phyloP scores from a whole-genome alignment of 1,139 yeast genomes.

The Geotrichum cucujoidarum region DNA sequence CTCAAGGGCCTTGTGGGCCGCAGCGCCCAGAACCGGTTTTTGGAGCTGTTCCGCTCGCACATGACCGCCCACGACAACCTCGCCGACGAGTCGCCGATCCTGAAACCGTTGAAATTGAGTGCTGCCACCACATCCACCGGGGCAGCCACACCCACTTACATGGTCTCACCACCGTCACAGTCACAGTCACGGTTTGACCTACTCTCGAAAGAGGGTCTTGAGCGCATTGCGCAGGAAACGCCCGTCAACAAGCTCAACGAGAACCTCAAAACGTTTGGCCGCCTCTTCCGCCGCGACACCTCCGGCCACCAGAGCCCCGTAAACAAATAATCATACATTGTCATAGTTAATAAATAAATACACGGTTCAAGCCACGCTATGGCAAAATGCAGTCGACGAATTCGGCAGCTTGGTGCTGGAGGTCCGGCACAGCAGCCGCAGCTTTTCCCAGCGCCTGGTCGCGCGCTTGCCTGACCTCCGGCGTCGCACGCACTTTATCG shows the following conservation, averaged over 20 bases:
- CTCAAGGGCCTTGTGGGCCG: constrained; percentile 51
- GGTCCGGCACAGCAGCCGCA: constrained; percentile 6
- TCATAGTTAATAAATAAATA: neutral
- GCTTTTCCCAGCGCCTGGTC: constrained; percentile 16
- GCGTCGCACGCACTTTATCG: neutral
- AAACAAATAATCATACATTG: constrained; percentile 12
- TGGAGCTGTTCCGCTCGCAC: constrained; percentile 59
- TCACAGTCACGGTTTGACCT: constrained; percentile 13
- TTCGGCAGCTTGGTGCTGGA: constrained; percentile 11
- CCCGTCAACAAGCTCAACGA: constrained; percentile 54
- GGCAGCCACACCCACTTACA: constrained; percentile 4
- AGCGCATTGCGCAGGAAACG: constrained; percentile 50
- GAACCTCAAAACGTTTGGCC: constrained; percentile 50
- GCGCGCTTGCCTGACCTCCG: constrained; percentile 14
- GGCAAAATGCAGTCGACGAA: constrained; percentile 13
- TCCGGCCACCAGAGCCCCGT: constrained; percentile 15
- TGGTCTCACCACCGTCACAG: neutral
- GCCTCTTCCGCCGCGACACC: constrained; percentile 50
- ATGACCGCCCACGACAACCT: constrained; percentile 48
- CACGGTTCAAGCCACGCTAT: neutral
- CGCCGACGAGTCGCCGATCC: constrained; percentile 43
- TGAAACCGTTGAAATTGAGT: constrained; percentile 33
- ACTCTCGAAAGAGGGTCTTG: constrained; percentile 47
- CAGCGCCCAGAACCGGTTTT: constrained; percentile 45
- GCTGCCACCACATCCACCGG: constrained; percentile 12